Evolutionary conservation across 805 yeast species (phyloP), one percentile per base, ranked within the genome.

Genomic region (Pichia thaimueangensis): DNA sequence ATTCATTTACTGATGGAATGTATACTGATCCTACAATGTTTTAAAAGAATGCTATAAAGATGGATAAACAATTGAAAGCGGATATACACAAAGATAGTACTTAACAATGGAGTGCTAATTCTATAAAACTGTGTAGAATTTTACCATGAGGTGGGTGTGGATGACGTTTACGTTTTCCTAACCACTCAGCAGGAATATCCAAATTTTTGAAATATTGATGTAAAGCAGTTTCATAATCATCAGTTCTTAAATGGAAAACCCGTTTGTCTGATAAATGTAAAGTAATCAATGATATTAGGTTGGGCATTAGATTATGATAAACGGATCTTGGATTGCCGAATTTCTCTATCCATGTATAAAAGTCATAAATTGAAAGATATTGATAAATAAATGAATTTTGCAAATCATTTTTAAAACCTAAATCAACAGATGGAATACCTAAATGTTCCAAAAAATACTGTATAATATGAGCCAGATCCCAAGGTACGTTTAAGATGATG

Each of bases 361-460:
- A 79, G 58, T 81, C 88, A 55, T 79, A 82, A 57, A 80, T 77
- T 15, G 89, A 81, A 56, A 83, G 89, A 58, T 82, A 81, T 47
- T 81, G 89, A 56, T 82, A 82, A 8, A 81, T 76, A 0, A 86
- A 69, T 39, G 78, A 82, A 9, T 57, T 63, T 12, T 56, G 52
- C 9, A 68, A 64, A 16, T 53, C 59, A 32, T 54, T 54, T 6
- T 31, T 37, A 55, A 80, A 82, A 0, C 81, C 83, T 37, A 79
- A 45, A 58, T 81, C 83, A 15, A 74, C 62, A 0, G 81, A 71
- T 2, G 82, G 72, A 33, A 77, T 73, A 39, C 82, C 82, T 47
- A 76, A 59, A 53, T 75, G 80, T 48, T 77, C 81, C 54, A 69
- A 62, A 52, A n/a, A 77, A 77, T 9, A 73, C 78, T 4, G 82